Conservation (phyloP, 1,284 basidiomycete species). For the Wallemia hederae region DNA sequence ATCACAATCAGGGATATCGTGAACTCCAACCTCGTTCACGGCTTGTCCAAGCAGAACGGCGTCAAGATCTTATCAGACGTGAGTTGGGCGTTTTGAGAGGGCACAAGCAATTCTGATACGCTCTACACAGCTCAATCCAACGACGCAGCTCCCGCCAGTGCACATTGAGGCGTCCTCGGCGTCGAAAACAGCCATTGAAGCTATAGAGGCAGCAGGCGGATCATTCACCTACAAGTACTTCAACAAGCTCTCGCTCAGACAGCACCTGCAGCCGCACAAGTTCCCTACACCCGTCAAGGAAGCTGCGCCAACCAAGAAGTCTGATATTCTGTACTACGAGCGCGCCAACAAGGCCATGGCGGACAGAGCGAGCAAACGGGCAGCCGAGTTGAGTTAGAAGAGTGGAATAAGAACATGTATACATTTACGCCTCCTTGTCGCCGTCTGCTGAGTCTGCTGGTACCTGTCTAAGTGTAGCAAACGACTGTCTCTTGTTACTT, state of each 20-base stretch:
- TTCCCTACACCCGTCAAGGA: slow-evolving; percentile 27
- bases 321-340: slow-evolving; percentile 27
- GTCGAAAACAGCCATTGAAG: slow-evolving; percentile 53
- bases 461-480: slow-evolving; percentile 6
- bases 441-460: slow-evolving; percentile 7
- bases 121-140: slow-evolving; percentile 59
- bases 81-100: slow-evolving; percentile 12
- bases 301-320: slow-evolving; percentile 51
- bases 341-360: not conserved
- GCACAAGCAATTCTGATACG: slow-evolving; percentile 41
- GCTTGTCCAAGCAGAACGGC: not conserved
- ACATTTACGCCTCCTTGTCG: slow-evolving; percentile 3
- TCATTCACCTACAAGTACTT: slow-evolving; percentile 73
- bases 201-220: slow-evolving; percentile 55
- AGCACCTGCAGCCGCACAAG: slow-evolving; percentile 33
- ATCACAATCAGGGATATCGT: not conserved
- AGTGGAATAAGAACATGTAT: not conserved
- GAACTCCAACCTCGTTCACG: not conserved
- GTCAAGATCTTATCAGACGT: slow-evolving; percentile 1
- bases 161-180: slow-evolving; percentile 61
- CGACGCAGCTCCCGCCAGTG: slow-evolving; percentile 55
- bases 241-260: slow-evolving; percentile 52
- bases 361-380: not conserved
- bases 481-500: not conserved
- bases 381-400: not conserved